Conservation (phyloP, 208 protist genomes). For the Sergeia podlipaevii region DNA sequence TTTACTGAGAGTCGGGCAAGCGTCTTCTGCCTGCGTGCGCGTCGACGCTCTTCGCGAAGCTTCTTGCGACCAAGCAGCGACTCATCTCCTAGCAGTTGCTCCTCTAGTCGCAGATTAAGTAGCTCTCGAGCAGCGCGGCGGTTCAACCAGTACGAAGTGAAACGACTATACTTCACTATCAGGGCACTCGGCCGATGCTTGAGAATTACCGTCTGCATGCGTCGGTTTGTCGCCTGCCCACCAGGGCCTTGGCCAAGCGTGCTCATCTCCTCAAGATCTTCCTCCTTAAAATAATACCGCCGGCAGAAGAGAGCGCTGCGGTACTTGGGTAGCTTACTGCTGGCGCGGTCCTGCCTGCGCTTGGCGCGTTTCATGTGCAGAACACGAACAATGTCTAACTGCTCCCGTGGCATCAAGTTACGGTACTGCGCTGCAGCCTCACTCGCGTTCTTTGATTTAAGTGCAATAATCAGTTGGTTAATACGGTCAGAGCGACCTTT, state of each 20-base stretch:
- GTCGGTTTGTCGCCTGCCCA: slow-evolving; percentile 84
- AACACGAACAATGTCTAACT: slow-evolving; percentile 56
- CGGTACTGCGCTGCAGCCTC: slow-evolving; percentile 37
- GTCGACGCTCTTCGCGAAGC: slow-evolving; percentile 15
- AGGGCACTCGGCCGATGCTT: slow-evolving; percentile 58
- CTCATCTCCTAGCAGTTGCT: slow-evolving; percentile 42
- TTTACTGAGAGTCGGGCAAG: slow-evolving; percentile 18
- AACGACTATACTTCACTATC: slow-evolving; percentile 81
- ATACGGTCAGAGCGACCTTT: slow-evolving; percentile 42
- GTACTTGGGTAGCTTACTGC: slow-evolving; percentile 40
- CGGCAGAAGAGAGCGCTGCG: slow-evolving; percentile 57
- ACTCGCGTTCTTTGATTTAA: slow-evolving; percentile 31
- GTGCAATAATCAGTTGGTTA: slow-evolving; percentile 35
- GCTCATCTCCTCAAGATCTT: slow-evolving; percentile 66
- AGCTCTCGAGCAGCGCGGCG: slow-evolving; percentile 71
- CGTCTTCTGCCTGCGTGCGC: slow-evolving; percentile 13
- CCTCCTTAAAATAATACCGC: slow-evolving; percentile 77
- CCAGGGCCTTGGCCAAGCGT: slow-evolving; percentile 81
- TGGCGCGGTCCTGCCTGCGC: slow-evolving; percentile 17
- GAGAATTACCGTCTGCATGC: slow-evolving; percentile 82
- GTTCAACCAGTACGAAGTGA: slow-evolving; percentile 84
- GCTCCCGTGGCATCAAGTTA: slow-evolving; percentile 51
- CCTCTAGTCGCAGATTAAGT: slow-evolving; percentile 72
- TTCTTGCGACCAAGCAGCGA: slow-evolving; percentile 44
- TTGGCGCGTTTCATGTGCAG: slow-evolving; percentile 23